Percentiles rank a stretch among this genome's conserved stretches.
These are phyloP conservation scores for Cardamine resedifolia DNA, from an alignment of 345 rosid species.

Conservation along the genomic window DNA sequence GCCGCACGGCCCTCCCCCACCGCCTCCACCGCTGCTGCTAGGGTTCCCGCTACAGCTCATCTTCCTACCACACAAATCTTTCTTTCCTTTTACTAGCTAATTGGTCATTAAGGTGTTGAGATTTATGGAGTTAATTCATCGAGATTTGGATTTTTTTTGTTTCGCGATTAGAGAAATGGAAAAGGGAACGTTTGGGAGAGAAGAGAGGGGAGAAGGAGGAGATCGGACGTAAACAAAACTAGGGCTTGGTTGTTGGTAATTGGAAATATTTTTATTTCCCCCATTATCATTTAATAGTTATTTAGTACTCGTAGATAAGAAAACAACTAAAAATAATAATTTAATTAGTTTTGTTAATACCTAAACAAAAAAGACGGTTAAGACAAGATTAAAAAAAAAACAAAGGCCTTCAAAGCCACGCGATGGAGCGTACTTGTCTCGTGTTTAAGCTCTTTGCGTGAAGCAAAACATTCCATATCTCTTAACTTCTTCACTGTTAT, in stretches of 20 bases:
- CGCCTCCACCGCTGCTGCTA: constrained; percentile 41
- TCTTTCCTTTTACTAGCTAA: neutral
- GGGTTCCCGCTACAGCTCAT: constrained; percentile 42
- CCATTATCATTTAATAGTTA: neutral
- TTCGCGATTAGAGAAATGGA: neutral
- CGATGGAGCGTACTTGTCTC: constrained; percentile 73
- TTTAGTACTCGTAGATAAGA: constrained; percentile 19
- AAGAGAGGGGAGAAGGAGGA: constrained; percentile 24
- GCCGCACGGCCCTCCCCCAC: constrained; percentile 71
- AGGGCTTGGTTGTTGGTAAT: constrained; percentile 35
- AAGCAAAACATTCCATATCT: constrained; percentile 86
- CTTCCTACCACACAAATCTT: neutral
- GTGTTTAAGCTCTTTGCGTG: constrained; percentile 91
- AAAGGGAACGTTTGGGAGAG: constrained; percentile 23
- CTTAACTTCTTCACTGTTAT: constrained; percentile 33
- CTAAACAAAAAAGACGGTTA: constrained; percentile 9
- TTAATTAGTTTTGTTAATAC: constrained; percentile 20
- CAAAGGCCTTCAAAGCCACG: constrained; percentile 65
- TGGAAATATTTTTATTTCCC: constrained; percentile 16
- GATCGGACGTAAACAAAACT: constrained; percentile 32
- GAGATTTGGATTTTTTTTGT: neutral
- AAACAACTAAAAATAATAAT: neutral
- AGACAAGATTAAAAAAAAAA: neutral
- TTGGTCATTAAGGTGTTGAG: constrained; percentile 25
- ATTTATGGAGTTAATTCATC: neutral